These are phyloP conservation scores for Schizochytrium sp. DNA, from an alignment of 108 stramenopile species.

Conservation along the genomic window DNA sequence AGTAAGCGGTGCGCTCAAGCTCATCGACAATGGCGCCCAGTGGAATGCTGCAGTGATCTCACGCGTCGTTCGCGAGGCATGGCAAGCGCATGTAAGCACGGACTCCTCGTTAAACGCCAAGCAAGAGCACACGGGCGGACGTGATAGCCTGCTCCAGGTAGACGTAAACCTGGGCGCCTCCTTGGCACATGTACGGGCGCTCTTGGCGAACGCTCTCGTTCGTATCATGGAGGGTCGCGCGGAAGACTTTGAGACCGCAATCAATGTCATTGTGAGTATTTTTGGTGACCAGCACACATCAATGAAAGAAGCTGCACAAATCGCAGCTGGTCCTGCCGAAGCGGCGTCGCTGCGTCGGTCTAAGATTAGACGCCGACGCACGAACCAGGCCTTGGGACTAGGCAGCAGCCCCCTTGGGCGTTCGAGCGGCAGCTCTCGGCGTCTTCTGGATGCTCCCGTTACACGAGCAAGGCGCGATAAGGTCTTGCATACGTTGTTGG, in stretches of 20 bases:
- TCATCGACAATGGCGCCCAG: not conserved
- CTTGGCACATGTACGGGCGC: not conserved
- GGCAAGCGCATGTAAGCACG: not conserved
- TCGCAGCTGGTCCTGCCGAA: not conserved
- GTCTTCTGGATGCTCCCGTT: too few relatives aligned
- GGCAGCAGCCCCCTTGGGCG: not conserved
- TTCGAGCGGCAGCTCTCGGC: too few relatives aligned
- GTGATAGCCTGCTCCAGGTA: not conserved
- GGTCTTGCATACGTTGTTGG: not conserved
- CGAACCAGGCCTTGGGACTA: not conserved
- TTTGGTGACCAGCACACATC: not conserved
- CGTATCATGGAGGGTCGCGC: not conserved
- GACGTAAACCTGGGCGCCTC: not conserved
- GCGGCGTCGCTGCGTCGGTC: not conserved
- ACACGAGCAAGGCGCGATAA: not conserved
- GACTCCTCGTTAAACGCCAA: not conserved
- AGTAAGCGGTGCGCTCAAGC: not conserved
- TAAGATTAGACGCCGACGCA: not conserved
- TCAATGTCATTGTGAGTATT: not conserved
- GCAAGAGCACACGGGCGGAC: not conserved
- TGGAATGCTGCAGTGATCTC: not conserved
- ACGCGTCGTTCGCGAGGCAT: not conserved
- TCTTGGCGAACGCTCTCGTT: not conserved
- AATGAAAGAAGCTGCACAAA: not conserved
- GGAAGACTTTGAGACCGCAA: not conserved